A percentile compares a stretch with the other conserved stretches of the same genome.
Conservation (phyloP, 768 basidiomycete species). For the Auriscalpium orientale region DNA sequence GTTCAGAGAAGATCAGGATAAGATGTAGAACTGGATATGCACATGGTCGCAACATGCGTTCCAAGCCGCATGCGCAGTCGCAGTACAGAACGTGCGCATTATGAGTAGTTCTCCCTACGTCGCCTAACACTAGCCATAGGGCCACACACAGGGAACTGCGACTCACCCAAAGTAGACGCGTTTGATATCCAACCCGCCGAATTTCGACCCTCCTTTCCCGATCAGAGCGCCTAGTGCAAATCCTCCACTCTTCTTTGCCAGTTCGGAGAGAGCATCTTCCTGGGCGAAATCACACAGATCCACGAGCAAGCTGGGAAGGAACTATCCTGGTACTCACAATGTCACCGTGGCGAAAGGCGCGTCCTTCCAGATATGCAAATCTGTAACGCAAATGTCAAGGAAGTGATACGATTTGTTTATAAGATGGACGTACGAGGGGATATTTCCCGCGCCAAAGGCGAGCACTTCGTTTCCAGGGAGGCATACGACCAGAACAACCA, state of each 20-base stretch:
- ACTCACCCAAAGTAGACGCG: slow-evolving; percentile 74
- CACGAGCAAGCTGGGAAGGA: neutral
- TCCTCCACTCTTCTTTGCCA: slow-evolving; percentile 50
- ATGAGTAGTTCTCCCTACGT: no score
- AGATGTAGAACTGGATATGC: no score
- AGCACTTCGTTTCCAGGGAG: slow-evolving; percentile 51
- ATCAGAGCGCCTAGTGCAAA: slow-evolving; percentile 54
- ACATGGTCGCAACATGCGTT: no score
- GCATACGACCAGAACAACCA: slow-evolving; percentile 46
- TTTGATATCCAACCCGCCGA: slow-evolving; percentile 74
- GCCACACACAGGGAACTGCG: no score
- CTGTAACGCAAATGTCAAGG: slow-evolving; percentile 25
- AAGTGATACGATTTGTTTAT: neutral
- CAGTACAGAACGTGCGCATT: no score
- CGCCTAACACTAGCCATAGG: no score
- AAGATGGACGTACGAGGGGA: slow-evolving; percentile 35
- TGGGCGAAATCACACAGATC: slow-evolving; percentile 26
- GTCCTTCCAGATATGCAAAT: slow-evolving; percentile 81
- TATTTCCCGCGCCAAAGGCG: slow-evolving; percentile 83
- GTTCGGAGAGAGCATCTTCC: slow-evolving; percentile 63
- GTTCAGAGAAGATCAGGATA: neutral
- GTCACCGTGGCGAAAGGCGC: slow-evolving; percentile 84
- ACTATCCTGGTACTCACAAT: slow-evolving; percentile 37
- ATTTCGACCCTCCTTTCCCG: slow-evolving; percentile 53
- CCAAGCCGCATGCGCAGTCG: no score